Evolutionary conservation across 2,329 filamentous ascomycete species (phyloP), one percentile per base, ranked within the genome.

Genomic region (Xylaria sp.): DNA sequence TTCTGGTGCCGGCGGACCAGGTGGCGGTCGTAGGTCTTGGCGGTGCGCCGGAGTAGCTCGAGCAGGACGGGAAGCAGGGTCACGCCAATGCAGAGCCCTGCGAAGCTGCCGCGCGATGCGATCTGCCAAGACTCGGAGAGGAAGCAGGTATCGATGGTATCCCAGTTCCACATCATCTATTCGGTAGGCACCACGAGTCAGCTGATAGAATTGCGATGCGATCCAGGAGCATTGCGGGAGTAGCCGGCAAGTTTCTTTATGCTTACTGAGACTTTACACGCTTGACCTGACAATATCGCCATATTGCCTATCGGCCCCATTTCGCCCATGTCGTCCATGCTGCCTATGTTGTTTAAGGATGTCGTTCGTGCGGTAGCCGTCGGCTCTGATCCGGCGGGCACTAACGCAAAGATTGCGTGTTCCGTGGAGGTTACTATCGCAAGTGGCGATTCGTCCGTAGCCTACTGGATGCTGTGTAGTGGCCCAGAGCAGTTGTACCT

Each of bases 91-190:
- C 90, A 94, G 49, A 87, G 88, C 20, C 86, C 90, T 29, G 88
- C 90, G 69, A 95, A 94, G 78, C 86, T 88, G 68, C 81, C 85
- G 1, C 71, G 74, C 22, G 86, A 88, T 16, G 76, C 86, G 68
- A 93, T 82, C 65, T 86, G 86, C 90, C 90, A 95, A n/a, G 79
- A 78, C 6, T 71, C 64, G 18, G 88, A 75, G 65, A 94, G 81
- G 78, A 94, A 94, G 73, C 86, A 91, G 13, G 86, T 73, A 68
- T 89, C 84, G 66, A 90, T 76, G 2, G 86, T 88, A 68, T 89
- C 78, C 87, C 88, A 90, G 71, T 92, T 92, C 88, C 88, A 91
- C 26, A 90, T 76, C 89, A 92, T 92, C 87, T 90, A 50, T n/a
- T n/a, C n/a, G n/a, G n/a, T n/a, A n/a, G n/a, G 1, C 1, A 17